Base-by-base conservation (phyloP, 495 filamentous ascomycete species). In the Lophiostoma macrostomum region DNA sequence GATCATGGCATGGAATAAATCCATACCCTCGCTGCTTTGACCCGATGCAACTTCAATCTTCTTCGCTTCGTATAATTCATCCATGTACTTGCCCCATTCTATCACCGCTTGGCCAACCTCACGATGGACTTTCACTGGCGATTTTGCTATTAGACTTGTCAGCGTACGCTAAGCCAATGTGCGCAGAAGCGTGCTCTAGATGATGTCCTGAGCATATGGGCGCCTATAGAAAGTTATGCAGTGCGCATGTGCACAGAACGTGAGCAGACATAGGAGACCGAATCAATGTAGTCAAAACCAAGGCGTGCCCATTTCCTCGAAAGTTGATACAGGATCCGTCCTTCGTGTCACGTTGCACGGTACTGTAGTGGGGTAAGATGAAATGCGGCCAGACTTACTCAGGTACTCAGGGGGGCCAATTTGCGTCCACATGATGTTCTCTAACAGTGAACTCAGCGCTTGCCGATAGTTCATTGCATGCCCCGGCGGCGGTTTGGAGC, bases 61-160 rank as follows among this genome's bases (percentile, higher is more conserved):
- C 61, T 81, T 85, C 32, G 71, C 70, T 14, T 74, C 51, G 38
- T 79, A 70, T 24, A 89, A 76, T 59, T 86, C 80, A 5, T 75
- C 65, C 76, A 87, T 80, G 63, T 87, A 87, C 45, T 74, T 69
- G 14, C 75, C 67, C 72, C 82, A 86, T 58, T 88, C 83, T 7
- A 69, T 64, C 49, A 76, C 79, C 13, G 80, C 75, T 32, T 70
- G 55, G 48, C 76, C 71, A 7, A 78, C 72, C 34, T 66, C 53
- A 30, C 71, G 71, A 36, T 75, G 71, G 14, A 66, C 60, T 48
- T 80, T 62, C 61, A 79, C 73, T 0, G 84, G 84, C 0, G 82
- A 65, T 34, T 68, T 49, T 50, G 53, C 71, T 77, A 23, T 35
- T 46, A 16, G 41, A 34, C 13, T 22, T 5, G 35, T 53, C 19